Base-by-base conservation (phyloP, 2,329 filamentous ascomycete genomes). In the Fusarium nisikadoi region DNA sequence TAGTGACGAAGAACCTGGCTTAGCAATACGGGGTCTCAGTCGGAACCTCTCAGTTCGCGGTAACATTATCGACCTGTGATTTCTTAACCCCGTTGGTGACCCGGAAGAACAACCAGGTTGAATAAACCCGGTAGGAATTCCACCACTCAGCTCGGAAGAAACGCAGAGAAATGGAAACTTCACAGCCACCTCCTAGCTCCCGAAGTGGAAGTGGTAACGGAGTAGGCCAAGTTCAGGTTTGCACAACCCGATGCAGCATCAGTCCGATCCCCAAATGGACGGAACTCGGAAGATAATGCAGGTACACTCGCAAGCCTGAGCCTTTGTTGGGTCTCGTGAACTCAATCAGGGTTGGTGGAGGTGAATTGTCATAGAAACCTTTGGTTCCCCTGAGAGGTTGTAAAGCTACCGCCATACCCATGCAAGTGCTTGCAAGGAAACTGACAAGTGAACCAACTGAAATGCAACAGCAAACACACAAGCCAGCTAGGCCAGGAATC, bases 71-170 rank as follows among this genome's bases (percentile, higher is more conserved):
- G 14, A 25, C 27, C 39, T 58, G 45, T 41, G 53, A 31, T 17
- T 38, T 43, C 54, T 49, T 56, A 49, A 46, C 20, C 35, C 14
- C 19, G 17, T 23, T 36, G 25, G 27, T 36, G 33, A 19, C 33
- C 31, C 13, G 38, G 43, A 42, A 43, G 33, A 33, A 27, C 39
- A 39, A 31, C 45, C 55, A 59, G 65, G 58, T 65, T 50, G 46
- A 29, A 47, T 11, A 36, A 25, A 12, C 31, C 14, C 35, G n/a
- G 43, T 13, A 57, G 29, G 47, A 68, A 74, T 61, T 54, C 63
- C 63, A 74, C 68, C 71, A 72, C 68, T 74, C 71, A 73, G 52
- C 59, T 59, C 38, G 25, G 50, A 36, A 54, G 50, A 33, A 27
- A 46, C 20, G 25, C 13, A 39, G 23, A 35, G 29, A 55, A 46